phyloP scores from a whole-genome alignment of 495 filamentous ascomycete genomes.

The Daldinia bambusicola region DNA sequence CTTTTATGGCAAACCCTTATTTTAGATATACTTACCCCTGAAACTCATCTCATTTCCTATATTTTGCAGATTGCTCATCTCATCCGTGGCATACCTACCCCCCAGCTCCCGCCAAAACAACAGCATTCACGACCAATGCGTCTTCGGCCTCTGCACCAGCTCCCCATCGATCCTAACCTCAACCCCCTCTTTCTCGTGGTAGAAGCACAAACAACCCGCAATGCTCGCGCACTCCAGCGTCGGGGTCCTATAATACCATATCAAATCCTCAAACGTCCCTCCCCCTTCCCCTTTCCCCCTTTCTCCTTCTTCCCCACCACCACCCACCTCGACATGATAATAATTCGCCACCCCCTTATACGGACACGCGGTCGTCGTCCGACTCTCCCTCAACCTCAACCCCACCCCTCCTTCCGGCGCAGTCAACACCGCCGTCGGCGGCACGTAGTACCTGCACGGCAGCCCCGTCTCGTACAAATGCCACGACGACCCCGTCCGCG shows the following conservation, averaged over 20 bases:
- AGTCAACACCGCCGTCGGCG: constrained; percentile 53
- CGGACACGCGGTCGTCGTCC: constrained; percentile 60
- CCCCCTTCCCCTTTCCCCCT: constrained; percentile 21
- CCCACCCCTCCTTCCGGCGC: constrained; percentile 42
- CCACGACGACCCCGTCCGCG: constrained; percentile 50
- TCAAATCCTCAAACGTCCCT: constrained; percentile 56
- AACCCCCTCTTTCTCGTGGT: constrained; percentile 60
- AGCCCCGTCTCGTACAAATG: constrained; percentile 64
- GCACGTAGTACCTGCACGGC: constrained; percentile 63
- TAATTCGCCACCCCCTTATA: constrained; percentile 70
- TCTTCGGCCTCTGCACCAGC: constrained; percentile 1
- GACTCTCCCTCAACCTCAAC: constrained; percentile 50
- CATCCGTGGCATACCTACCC: too few relatives aligned
- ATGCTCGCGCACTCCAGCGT: constrained; percentile 57
- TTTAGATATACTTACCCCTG: too few relatives aligned
- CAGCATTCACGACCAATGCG: constrained; percentile 1
- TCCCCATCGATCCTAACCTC: background rate
- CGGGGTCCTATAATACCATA: constrained; percentile 68
- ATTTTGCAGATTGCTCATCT: too few relatives aligned
- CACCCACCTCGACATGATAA: constrained; percentile 43
- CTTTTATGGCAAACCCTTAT: too few relatives aligned
- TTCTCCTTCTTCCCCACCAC: background rate
- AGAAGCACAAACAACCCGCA: constrained; percentile 61
- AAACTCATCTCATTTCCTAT: too few relatives aligned
- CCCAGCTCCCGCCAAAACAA: background rate